Percentiles rank a stretch among this genome's conserved stretches.
phyloP scores from a whole-genome alignment of 768 basidiomycete genomes.

The Tylopilus balloui region DNA sequence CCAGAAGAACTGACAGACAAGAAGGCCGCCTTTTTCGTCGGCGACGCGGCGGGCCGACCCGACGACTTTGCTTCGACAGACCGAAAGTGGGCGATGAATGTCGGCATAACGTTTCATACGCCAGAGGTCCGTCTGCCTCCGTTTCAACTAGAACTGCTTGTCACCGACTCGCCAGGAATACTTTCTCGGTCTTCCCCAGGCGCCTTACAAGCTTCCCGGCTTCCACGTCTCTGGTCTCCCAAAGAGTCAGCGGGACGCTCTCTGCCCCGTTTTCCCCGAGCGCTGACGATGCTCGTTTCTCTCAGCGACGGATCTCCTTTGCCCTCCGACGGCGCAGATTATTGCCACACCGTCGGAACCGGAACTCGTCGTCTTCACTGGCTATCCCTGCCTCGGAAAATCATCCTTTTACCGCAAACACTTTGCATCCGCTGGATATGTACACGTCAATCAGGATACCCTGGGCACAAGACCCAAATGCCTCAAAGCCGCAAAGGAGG shows the following conservation, averaged over 20 bases:
- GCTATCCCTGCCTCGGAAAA: slow-evolving; percentile 70
- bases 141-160: not conserved
- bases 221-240: slow-evolving; percentile 57
- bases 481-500: slow-evolving; percentile 55
- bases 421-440: slow-evolving; percentile 65
- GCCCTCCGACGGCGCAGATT: slow-evolving; percentile 18
- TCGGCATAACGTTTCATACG: slow-evolving; percentile 69
- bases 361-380: slow-evolving; percentile 60
- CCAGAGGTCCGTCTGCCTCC: slow-evolving; percentile 59
- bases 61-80: slow-evolving; percentile 80
- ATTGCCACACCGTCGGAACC: slow-evolving; percentile 11
- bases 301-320: slow-evolving; percentile 38
- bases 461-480: slow-evolving; percentile 75
- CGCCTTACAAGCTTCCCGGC: slow-evolving; percentile 52
- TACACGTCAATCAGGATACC: slow-evolving; percentile 84
- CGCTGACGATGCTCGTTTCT: not conserved
- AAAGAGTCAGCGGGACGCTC: slow-evolving; percentile 15
- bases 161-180: slow-evolving; percentile 53
- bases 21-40: slow-evolving; percentile 68
- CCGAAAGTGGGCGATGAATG: slow-evolving; percentile 79
- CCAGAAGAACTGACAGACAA: slow-evolving; percentile 51
- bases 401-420: slow-evolving; percentile 70
- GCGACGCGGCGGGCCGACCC: slow-evolving; percentile 83
- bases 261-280: not conserved
- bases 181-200: slow-evolving; percentile 53